Evolutionary conservation across 257 asterid species (phyloP), one percentile per base, ranked within the genome.

Genomic region (Nicotiana sylvestris): DNA sequence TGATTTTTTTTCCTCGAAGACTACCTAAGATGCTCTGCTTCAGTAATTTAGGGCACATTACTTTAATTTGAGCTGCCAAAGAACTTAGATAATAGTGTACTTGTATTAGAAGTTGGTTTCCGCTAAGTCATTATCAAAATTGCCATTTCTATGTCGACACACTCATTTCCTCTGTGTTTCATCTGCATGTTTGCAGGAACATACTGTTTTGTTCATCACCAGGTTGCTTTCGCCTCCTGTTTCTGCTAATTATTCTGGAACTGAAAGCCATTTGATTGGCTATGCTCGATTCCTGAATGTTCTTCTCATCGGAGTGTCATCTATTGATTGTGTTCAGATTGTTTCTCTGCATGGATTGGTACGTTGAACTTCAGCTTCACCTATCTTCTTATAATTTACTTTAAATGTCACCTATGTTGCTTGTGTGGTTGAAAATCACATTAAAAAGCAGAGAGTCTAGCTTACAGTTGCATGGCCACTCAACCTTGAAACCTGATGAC

Each of bases 341-440:
- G 93, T 96, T 85, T 96, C 98, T 74, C 90, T 92, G 80, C 98
- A 94, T 81, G 99, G 99, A 85, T 88, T 94, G 99, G 99, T 96
- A 92, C 84, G 98, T 93, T 87, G 89, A 85, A 76, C 84, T 81
- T 89, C 84, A 74, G 43, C 72, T 30, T 77, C 83, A 27, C 27
- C 65, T 65, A 64, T 51, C 56, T 81, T 46, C 35, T 81, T 81
- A 37, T 53, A 35, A 81, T 6, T 66, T 66, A 81, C 77, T 72
- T 55, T 81, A 35, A 9, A 18, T 81, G 21, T 51, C 67, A 81
- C 27, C 46, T 81, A 66, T 76, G 80, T 76, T 76, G 46, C 80
- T 51, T 4, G 5, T 53, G 64, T 51, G 46, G 65, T 65, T 76
- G 65, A 76, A 76, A 51, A 76, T 76, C 64, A 76, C n/a, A 15